These are phyloP conservation scores for Citeromyces nyonsensis DNA, from an alignment of 805 yeast genomes.

Conservation along the genomic window DNA sequence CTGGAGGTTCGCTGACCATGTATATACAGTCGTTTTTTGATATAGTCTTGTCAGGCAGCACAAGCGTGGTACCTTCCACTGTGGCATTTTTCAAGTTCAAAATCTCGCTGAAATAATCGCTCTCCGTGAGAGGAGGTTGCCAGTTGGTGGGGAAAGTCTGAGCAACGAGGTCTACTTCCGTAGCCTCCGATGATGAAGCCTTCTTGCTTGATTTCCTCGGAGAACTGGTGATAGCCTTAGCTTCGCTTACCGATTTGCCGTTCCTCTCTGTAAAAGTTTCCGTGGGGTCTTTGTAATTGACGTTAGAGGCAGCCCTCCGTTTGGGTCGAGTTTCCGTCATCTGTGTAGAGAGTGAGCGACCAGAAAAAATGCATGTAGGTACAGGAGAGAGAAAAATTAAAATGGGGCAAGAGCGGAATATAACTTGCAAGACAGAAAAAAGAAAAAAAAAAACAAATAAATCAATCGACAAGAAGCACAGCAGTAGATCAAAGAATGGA, in stretches of 20 bases:
- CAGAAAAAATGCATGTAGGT: not conserved
- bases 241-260: not conserved
- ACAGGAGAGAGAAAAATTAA: not conserved
- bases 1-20: constrained; percentile 84
- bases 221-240: not conserved
- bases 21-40: constrained; percentile 54
- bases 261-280: constrained; percentile 5
- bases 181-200: constrained; percentile 1
- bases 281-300: constrained; percentile 16
- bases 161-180: constrained; percentile 12
- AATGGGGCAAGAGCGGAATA: no score
- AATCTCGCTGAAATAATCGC: constrained; percentile 24
- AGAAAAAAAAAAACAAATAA: not conserved
- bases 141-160: constrained; percentile 27
- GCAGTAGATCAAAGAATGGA: no score
- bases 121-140: constrained; percentile 25
- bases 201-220: not conserved
- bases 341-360: constrained; percentile 1
- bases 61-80: constrained; percentile 20
- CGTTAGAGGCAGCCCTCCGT: constrained; percentile 14
- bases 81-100: constrained; percentile 25
- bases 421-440: constrained; percentile 1
- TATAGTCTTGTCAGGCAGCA: constrained; percentile 20
- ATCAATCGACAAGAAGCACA: no score
- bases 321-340: constrained; percentile 10